Percentiles rank a stretch among this genome's conserved stretches.
phyloP scores from a whole-genome alignment of 2,329 filamentous ascomycete species.

The Colletotrichum sp. region DNA sequence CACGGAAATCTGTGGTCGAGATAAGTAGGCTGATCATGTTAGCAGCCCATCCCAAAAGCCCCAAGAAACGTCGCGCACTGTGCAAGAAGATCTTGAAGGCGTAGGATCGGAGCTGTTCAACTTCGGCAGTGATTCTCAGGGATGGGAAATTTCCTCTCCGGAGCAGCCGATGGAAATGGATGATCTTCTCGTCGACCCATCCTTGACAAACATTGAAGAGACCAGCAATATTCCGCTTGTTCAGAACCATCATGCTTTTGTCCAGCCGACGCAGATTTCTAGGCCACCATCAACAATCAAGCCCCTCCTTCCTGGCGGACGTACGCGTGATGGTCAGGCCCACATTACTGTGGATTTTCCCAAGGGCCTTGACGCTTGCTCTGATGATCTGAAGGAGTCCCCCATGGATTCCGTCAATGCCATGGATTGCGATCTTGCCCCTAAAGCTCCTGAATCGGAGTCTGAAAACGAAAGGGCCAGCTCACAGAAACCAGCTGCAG shows the following conservation, averaged over 20 bases:
- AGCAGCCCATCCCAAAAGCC: neutral
- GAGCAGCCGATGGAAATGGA: slow-evolving; percentile 6
- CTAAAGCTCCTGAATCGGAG: neutral
- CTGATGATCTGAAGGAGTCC: neutral
- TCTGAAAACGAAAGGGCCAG: neutral
- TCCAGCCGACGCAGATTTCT: slow-evolving; percentile 1
- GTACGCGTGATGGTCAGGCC: neutral
- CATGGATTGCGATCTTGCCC: neutral
- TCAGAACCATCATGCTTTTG: neutral
- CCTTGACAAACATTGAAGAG: neutral
- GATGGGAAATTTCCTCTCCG: neutral
- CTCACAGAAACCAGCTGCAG: neutral
- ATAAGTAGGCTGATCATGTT: neutral
- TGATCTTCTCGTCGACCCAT: slow-evolving; percentile 6
- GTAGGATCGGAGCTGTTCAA: slow-evolving; percentile 8
- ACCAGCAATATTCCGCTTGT: neutral
- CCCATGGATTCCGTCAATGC: neutral
- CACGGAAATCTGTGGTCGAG: neutral
- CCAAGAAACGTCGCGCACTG: neutral
- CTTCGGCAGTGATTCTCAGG: neutral
- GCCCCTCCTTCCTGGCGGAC: neutral
- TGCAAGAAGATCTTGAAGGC: slow-evolving; percentile 6
- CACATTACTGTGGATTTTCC: neutral
- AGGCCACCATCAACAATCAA: neutral
- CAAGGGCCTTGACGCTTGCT: neutral